Evolutionary conservation across 257 asterid species (phyloP).

Genomic region (Nicotiana benthamiana): DNA sequence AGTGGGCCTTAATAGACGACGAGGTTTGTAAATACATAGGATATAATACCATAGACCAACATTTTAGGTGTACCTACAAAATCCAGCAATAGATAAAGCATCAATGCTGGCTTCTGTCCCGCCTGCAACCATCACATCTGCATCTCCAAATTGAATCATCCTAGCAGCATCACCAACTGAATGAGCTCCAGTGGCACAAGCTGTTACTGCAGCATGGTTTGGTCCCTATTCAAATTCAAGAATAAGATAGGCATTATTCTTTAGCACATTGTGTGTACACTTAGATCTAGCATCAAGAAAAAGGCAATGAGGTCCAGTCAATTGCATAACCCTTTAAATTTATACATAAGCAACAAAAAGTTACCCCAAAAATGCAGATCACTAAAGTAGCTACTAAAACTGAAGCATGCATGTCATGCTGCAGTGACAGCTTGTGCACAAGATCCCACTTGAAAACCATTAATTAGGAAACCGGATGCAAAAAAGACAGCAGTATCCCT

Average conservation of each 20-base stretch:
- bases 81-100: conserved; percentile 96
- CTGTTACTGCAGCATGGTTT: conserved; percentile 99
- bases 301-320: neutral
- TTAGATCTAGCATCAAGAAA: neutral
- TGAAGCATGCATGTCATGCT: neutral
- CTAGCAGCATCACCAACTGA: conserved; percentile 90
- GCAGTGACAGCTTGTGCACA: neutral
- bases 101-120: conserved; percentile 98
- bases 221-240: conserved; percentile 83
- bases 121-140: conserved; percentile 95
- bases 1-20: neutral
- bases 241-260: conserved; percentile 16
- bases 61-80: conserved; percentile 61
- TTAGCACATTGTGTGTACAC: neutral
- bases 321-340: neutral
- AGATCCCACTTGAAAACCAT: neutral
- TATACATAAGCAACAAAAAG: neutral
- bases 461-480: neutral
- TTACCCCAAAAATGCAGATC: neutral
- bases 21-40: neutral
- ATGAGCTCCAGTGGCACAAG: conserved; percentile 99
- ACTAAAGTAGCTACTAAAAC: neutral
- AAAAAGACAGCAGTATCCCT: neutral
- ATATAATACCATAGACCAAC: neutral
- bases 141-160: conserved; percentile 97